Evolutionary conservation across 805 yeast species (phyloP), one percentile per base, ranked within the genome.

Genomic region (Diddensiella caesifluorescens): DNA sequence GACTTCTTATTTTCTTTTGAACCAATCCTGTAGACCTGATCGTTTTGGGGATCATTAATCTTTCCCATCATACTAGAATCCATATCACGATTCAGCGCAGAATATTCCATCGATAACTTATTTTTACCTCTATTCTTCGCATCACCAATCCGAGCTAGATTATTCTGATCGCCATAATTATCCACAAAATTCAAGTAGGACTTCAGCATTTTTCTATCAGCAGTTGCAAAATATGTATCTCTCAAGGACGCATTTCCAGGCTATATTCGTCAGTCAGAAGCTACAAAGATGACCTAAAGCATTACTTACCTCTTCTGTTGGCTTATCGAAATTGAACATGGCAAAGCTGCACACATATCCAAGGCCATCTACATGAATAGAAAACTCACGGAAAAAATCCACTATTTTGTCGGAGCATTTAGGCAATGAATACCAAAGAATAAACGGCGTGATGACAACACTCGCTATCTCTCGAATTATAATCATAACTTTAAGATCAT

Each of bases 341-440:
- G 97, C 97, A 70, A 81, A 87, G 22, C 86, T 80, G 57, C 97
- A 90, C 28, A 92, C 95, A 56, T 89, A 83, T 0, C 98, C 99
- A 30, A 92, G 67, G 0, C 96, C 97, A 64, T 89, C 97, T 36
- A 89, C 86, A 59, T 90, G 92, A 9, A 88, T 80, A 9, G 95
- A 80, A 51, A 77, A 82, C 45, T 90, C 97, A 42, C 97, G 67
- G 61, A 90, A 86, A 56, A 92, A 92, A 57, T 92, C 97, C 23
- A 92, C 75, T 34, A 92, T 83, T 21, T 77, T 70, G 22, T 83
- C 89, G 10, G 90, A 69, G 20, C 78, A 72, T 38, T 73, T 72
- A 2, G 96, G 87, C 21, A 92, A 67, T 15, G 86, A 77, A 56
- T 82, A 79, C 83, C 95, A 88, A 15, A 92, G 65, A n/a, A 92